Evolutionary conservation across 2,329 filamentous ascomycete genomes (phyloP).

Genomic region (Fusarium sp.): DNA sequence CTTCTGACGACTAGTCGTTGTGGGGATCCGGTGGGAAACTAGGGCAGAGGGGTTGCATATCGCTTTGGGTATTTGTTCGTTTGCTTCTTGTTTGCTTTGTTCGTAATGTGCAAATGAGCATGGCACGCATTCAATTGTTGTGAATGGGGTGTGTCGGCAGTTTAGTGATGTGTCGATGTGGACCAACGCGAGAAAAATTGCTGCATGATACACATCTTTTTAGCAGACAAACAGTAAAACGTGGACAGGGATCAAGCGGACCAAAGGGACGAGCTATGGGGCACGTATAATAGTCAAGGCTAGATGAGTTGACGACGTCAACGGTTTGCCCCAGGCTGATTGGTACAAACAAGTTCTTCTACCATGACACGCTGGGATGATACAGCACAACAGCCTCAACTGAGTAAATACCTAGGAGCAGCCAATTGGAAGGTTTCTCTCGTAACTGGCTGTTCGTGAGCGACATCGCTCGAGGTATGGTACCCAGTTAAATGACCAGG

Average conservation of each 20-base stretch:
- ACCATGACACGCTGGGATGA: neutral
- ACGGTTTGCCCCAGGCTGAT: neutral
- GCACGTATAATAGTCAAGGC: too few relatives aligned
- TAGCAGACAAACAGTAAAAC: neutral
- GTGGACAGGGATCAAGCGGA: neutral
- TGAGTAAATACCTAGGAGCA: slow-evolving; percentile 1
- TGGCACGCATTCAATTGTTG: neutral
- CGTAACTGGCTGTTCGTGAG: neutral
- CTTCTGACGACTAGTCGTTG: neutral
- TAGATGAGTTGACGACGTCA: neutral
- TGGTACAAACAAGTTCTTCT: neutral
- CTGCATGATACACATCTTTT: neutral
- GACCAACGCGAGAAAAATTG: too few relatives aligned
- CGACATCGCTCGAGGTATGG: neutral
- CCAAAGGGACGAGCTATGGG: neutral
- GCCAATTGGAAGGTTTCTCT: slow-evolving; percentile 7
- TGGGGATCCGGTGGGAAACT: neutral
- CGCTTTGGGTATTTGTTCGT: neutral
- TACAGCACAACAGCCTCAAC: neutral
- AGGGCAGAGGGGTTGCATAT: neutral
- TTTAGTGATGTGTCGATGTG: neutral
- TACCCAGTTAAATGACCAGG: too few relatives aligned
- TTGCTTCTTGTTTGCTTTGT: neutral
- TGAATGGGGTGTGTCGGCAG: neutral
- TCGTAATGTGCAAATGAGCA: neutral